phyloP scores from a whole-genome alignment of 306 rosid genomes.

The Cyamopsis tetragonoloba region DNA sequence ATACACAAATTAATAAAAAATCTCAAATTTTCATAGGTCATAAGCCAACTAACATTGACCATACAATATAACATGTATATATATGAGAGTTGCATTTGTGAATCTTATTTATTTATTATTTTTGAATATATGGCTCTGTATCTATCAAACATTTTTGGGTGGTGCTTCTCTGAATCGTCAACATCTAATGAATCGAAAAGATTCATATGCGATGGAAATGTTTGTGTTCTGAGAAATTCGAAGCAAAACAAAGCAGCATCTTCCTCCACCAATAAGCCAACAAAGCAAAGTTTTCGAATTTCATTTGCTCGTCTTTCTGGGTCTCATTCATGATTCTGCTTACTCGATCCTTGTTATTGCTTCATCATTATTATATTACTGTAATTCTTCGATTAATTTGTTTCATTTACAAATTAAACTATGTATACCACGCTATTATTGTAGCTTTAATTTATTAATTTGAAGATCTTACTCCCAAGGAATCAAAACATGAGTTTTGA shows the following conservation, averaged over 20 bases:
- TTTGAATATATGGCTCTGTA: constrained; percentile 31
- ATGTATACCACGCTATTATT: no score
- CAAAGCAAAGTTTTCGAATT: constrained; percentile 2
- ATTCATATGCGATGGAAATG: constrained; percentile 54
- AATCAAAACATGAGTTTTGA: no score
- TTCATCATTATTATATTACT: no score
- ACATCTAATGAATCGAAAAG: constrained; percentile 26
- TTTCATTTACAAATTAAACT: no score
- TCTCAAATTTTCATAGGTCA: background rate
- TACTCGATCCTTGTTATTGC: no score
- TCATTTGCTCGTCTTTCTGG: constrained; percentile 9
- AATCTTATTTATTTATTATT: no score
- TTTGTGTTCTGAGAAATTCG: constrained; percentile 40
- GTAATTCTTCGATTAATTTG: no score
- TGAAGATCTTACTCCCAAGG: no score
- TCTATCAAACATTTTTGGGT: constrained; percentile 48
- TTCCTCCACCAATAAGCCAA: background rate
- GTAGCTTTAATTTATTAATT: no score
- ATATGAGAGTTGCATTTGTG: background rate
- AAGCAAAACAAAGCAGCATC: background rate
- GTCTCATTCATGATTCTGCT: no score
- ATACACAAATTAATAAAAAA: background rate
- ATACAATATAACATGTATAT: background rate
- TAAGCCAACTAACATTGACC: constrained; percentile 28
- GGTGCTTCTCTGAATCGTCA: constrained; percentile 47